Base-by-base conservation (phyloP, 1,284 basidiomycete genomes). In the Ustanciosporium gigantosporum region DNA sequence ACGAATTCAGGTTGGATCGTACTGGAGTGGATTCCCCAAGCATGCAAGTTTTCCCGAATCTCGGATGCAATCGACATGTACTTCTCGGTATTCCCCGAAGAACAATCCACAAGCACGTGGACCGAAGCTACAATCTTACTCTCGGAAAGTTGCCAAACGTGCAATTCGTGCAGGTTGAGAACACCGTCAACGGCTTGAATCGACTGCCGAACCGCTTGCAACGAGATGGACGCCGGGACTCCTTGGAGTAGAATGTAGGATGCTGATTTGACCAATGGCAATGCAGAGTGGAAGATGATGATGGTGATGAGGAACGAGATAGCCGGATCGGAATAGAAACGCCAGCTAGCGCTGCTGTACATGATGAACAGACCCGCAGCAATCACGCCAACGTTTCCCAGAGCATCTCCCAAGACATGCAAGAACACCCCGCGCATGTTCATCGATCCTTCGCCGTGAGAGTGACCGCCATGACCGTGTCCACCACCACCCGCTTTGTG, bases 211-310 rank as follows among this genome's bases (percentile, higher is more conserved):
- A 98, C 89, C 50, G 87, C 85, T 20, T 94, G 91, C 25, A 98
- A 83, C 4, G 91, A 91, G 15, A 98, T 85, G 9, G 87, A 88
- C 0, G 88, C 82, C 0, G 95, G 95, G 2, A 97, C 94, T 34
- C 90, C 94, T 80, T 99, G 95, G 6, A 98, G 82, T n/a, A 98
- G 82, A 75, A 99, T 97, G 80, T 91, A 93, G 11, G 92, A 92
- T 4, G 94, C 90, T 64, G 90, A 92, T 78, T 87, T 88, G 66
- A 95, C 93, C 20, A 98, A 84, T 7, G 95, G 95, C 34, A 98
- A 77, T 2, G 95, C 91, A 41, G 90, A 93, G 9, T 89, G 90
- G 82, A 97, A 95, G 66, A 99, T 99, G 79, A 98, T 97, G 53
- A 86, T 83, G 6, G 95, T 94, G 80, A 98, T 98, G 46, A 97